phyloP scores from a whole-genome alignment of 2,329 filamentous ascomycete species.

The Dothideomycetes sp. region DNA sequence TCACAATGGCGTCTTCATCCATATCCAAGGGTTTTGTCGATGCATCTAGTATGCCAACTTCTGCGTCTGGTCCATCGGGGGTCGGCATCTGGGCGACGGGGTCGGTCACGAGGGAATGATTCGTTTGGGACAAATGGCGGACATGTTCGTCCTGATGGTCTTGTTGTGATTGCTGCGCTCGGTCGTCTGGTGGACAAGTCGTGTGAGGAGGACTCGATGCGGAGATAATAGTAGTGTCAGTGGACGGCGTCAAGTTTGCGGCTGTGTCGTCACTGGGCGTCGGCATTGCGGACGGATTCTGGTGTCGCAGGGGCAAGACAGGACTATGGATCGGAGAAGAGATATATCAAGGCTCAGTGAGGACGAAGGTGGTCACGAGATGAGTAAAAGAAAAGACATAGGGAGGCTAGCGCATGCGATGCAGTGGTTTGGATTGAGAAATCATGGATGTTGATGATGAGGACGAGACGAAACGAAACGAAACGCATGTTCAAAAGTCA shows the following conservation, averaged over 20 bases:
- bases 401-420: not conserved
- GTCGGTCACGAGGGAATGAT: not conserved
- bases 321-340: not conserved
- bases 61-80: constrained; percentile 15
- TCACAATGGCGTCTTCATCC: constrained; percentile 28
- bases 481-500: not conserved
- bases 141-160: constrained; percentile 19
- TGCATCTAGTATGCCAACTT: constrained; percentile 12
- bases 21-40: constrained; percentile 33
- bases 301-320: not conserved
- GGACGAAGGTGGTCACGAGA: constrained; percentile 5
- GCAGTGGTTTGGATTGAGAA: not conserved
- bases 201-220: constrained; percentile 17
- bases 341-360: not conserved
- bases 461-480: no score
- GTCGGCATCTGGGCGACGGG: constrained; percentile 21
- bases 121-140: not conserved
- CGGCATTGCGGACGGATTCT: constrained; percentile 8
- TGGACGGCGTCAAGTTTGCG: constrained; percentile 6
- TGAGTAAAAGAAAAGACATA: constrained; percentile 7
- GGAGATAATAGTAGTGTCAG: constrained; percentile 10
- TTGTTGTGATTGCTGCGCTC: constrained; percentile 22
- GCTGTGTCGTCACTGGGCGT: constrained; percentile 14
- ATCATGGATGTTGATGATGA: no score
- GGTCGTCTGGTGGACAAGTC: constrained; percentile 37